A percentile compares a stretch with the other conserved stretches of the same genome.
These are phyloP conservation scores for Blastocystis sp. DNA, from an alignment of 352 stramenopile species.

Conservation along the genomic window DNA sequence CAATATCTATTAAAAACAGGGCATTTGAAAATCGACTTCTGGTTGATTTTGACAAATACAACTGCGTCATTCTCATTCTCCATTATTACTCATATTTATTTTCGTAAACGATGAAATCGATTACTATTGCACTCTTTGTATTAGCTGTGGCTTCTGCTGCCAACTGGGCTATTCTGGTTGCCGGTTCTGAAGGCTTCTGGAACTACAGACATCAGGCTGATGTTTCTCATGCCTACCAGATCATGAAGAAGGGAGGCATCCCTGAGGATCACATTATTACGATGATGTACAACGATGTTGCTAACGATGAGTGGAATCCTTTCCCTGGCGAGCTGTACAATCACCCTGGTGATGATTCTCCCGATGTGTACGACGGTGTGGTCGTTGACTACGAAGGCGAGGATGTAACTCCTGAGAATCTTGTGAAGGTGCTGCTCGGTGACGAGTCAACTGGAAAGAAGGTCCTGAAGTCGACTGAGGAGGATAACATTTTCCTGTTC, in stretches of 20 bases:
- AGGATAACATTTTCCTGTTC: constrained; percentile 83
- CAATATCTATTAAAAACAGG: no score
- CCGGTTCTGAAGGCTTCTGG: constrained; percentile 75
- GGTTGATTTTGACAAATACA: no score
- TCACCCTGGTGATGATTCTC: constrained; percentile 69
- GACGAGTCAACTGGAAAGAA: constrained; percentile 70
- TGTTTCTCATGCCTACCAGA: constrained; percentile 76
- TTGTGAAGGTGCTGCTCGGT: constrained; percentile 76
- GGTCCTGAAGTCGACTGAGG: constrained; percentile 74
- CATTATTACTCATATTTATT: no score
- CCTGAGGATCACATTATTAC: constrained; percentile 78
- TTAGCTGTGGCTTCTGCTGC: constrained; percentile 64
- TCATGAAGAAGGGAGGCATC: constrained; percentile 77
- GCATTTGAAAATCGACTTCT: no score
- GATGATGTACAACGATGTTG: constrained; percentile 86
- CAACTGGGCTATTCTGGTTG: constrained; percentile 82
- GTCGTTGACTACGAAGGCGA: constrained; percentile 63
- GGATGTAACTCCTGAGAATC: constrained; percentile 75
- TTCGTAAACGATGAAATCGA: constrained; percentile 11
- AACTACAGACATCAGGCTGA: constrained; percentile 85
- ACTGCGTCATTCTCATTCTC: no score
- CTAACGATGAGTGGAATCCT: constrained; percentile 72
- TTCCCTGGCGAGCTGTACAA: constrained; percentile 81
- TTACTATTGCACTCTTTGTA: not conserved
- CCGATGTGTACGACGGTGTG: constrained; percentile 75